Conservation (phyloP, 2,329 filamentous ascomycete genomes). For the Ceratocystis papillata region DNA sequence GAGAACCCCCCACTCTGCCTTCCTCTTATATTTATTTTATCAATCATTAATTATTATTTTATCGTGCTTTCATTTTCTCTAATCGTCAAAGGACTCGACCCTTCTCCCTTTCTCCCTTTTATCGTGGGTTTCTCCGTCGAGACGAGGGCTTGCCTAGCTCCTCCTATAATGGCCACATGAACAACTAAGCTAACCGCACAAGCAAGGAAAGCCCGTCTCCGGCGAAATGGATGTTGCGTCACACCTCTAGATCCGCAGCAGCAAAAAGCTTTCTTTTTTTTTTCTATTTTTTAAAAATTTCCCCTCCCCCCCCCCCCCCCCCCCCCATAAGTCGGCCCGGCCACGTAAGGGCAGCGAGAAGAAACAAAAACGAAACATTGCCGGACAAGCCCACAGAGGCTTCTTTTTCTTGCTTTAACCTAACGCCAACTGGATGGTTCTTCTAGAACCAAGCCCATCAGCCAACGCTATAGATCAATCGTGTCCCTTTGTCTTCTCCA, state of each 20-base stretch:
- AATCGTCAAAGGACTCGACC: neutral
- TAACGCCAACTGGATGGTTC: neutral
- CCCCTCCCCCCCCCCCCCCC: neutral
- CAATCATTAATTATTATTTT: neutral
- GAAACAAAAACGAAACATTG: slow-evolving; percentile 1
- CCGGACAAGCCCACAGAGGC: neutral
- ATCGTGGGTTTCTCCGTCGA: slow-evolving; percentile 5
- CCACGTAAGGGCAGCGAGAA: neutral
- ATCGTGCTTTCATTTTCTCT: neutral
- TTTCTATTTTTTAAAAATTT: neutral
- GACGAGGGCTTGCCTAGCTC: neutral
- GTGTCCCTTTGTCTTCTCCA: neutral
- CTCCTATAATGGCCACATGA: too few species aligned
- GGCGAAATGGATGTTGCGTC: neutral
- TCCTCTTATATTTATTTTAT: neutral
- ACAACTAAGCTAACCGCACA: too few species aligned
- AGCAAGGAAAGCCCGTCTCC: neutral
- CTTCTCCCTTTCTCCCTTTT: neutral
- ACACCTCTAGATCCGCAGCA: neutral
- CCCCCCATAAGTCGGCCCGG: neutral
- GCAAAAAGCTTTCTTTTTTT: neutral
- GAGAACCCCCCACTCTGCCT: neutral
- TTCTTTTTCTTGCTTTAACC: neutral
- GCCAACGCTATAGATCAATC: neutral
- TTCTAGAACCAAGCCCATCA: neutral